phyloP scores from a whole-genome alignment of 2,329 filamentous ascomycete species.

The Colletotrichum sidae region DNA sequence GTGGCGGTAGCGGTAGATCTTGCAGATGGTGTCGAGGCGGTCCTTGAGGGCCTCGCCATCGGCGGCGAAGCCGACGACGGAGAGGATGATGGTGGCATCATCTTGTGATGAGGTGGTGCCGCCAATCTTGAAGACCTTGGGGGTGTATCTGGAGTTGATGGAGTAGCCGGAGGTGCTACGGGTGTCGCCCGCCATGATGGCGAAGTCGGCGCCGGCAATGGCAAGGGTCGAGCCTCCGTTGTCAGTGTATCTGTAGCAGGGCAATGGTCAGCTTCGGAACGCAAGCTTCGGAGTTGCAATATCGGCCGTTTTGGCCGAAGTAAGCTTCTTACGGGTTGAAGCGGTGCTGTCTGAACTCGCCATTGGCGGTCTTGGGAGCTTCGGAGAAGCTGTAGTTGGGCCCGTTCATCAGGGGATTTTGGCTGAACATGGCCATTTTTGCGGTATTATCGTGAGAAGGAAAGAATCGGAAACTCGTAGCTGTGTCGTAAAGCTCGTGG shows the following conservation, averaged over 20 bases:
- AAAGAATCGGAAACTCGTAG: conserved; percentile 2
- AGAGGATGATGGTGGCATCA: conserved; percentile 88
- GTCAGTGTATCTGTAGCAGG: conserved; percentile 83
- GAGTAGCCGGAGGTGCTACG: conserved; percentile 96
- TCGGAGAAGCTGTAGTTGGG: conserved; percentile 78
- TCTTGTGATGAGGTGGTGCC: conserved; percentile 88
- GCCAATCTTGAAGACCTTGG: conserved; percentile 97
- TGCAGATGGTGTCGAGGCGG: conserved; percentile 92
- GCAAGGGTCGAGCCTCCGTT: conserved; percentile 97
- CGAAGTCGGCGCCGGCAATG: conserved; percentile 93
- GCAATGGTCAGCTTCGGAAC: conserved; percentile 26
- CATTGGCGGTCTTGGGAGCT: conserved; percentile 63
- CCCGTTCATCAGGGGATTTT: conserved; percentile 76
- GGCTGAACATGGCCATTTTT: conserved; percentile 76
- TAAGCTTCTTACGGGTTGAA: conserved; percentile 84
- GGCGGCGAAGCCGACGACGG: conserved; percentile 94
- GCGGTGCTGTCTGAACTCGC: conserved; percentile 77
- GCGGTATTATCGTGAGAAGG: conserved; percentile 35
- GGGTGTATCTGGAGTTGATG: conserved; percentile 96
- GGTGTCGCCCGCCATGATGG: conserved; percentile 97
- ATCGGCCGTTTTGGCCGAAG: not conserved
- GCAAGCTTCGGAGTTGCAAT: not conserved
- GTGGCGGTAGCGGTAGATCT: conserved; percentile 99
- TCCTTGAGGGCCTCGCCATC: conserved; percentile 95
- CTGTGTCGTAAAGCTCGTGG: not conserved